Evolutionary conservation across 257 asterid species (phyloP).

Genomic region (Solanum pinnatisectum): DNA sequence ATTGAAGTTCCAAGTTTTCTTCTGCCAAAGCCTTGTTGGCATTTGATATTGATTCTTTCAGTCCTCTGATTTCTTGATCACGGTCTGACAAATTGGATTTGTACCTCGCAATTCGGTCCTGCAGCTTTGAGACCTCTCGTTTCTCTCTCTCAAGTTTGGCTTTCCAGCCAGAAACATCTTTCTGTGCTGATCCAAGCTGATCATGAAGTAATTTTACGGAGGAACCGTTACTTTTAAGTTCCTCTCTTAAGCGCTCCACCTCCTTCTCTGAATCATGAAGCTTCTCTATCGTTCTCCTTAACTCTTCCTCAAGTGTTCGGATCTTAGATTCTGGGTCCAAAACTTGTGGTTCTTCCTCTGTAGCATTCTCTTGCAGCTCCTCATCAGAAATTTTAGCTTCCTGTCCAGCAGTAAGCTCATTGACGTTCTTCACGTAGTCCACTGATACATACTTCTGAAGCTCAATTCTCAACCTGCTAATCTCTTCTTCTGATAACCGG

Average conservation of each 20-base stretch:
- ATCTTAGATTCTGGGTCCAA: constrained; percentile 20
- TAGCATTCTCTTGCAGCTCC: constrained; percentile 9
- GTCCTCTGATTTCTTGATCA: constrained; percentile 69
- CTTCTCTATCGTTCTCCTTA: constrained; percentile 31
- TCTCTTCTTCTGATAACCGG: constrained; percentile 48
- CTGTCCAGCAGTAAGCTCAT: constrained; percentile 3
- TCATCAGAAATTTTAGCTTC: constrained; percentile 6
- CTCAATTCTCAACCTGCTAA: constrained; percentile 37
- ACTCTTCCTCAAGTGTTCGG: constrained; percentile 37
- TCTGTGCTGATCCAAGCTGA: constrained; percentile 47
- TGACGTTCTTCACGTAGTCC: constrained; percentile 1
- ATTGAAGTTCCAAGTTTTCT: constrained; percentile 59
- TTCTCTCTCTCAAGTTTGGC: constrained; percentile 51
- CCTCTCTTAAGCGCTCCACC: constrained; percentile 33
- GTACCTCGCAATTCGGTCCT: constrained; percentile 62
- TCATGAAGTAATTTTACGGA: constrained; percentile 32
- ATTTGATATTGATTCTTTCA: constrained; percentile 61
- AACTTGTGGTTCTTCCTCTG: constrained; percentile 18
- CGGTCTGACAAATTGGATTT: constrained; percentile 63
- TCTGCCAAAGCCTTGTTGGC: constrained; percentile 76
- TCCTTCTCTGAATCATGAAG: constrained; percentile 46
- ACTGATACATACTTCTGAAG: constrained; percentile 42
- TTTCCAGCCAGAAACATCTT: constrained; percentile 49
- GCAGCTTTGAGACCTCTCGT: constrained; percentile 57
- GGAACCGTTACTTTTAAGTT: constrained; percentile 32